phyloP scores from a whole-genome alignment of 345 rosid genomes.

The Eucalyptus polyanthemos region DNA sequence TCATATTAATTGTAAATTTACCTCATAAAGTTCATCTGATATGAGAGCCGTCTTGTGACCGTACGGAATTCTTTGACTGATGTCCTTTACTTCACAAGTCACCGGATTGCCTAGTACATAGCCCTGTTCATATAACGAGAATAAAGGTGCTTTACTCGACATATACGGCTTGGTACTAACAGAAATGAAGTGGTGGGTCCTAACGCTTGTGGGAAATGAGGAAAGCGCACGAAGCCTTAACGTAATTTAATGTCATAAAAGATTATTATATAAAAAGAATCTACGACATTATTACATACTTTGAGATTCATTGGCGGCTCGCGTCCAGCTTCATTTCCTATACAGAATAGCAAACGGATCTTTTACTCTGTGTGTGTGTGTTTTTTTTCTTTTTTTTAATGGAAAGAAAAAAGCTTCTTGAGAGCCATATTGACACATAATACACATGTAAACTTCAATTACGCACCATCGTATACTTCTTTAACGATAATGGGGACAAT shows the following conservation, averaged over 20 bases:
- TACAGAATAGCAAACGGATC: background rate
- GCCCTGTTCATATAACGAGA: slow-evolving; percentile 13
- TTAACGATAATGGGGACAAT: slow-evolving; percentile 1
- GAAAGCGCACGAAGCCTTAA: background rate
- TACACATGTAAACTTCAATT: background rate
- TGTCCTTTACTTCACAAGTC: slow-evolving; percentile 6
- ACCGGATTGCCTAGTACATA: slow-evolving; percentile 32
- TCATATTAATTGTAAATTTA: background rate
- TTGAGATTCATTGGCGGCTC: background rate
- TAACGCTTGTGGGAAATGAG: background rate
- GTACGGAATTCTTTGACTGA: slow-evolving; percentile 12
- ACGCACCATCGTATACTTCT: slow-evolving; percentile 3
- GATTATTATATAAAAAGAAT: background rate
- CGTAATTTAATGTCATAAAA: background rate
- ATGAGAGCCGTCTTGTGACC: slow-evolving; percentile 39
- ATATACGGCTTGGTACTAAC: background rate
- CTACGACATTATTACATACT: background rate
- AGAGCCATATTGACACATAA: background rate
- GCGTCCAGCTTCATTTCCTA: background rate
- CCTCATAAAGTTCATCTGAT: slow-evolving; percentile 47
- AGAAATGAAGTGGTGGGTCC: background rate
- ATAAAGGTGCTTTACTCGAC: background rate
- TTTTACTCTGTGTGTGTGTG: background rate
- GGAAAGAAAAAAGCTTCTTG: background rate
- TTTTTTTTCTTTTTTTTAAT: background rate